phyloP scores from a whole-genome alignment of 768 basidiomycete species.

The Nidularia sp. region DNA sequence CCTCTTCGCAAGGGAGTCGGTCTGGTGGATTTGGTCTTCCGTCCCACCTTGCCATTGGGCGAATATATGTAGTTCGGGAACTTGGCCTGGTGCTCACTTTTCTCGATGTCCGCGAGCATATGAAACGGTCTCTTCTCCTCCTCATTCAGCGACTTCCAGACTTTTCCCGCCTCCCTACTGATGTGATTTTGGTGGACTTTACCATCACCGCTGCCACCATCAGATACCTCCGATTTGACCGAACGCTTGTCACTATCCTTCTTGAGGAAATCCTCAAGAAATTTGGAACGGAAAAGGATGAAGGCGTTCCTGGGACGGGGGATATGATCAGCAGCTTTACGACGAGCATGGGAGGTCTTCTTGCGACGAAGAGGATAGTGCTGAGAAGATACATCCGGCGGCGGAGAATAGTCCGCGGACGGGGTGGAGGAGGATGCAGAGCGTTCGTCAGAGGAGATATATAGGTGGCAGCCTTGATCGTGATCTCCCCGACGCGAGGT shows the following conservation, averaged over 20 bases:
- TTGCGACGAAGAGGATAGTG: conserved; percentile 6
- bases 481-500: not conserved
- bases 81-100: conserved; percentile 17
- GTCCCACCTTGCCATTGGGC: conserved; percentile 12
- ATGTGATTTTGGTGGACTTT: conserved; percentile 26
- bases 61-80: conserved; percentile 23
- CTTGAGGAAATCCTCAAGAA: conserved; percentile 13
- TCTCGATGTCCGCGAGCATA: conserved; percentile 17
- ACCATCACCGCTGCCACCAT: conserved; percentile 4
- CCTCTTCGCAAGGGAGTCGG: not conserved
- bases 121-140: conserved; percentile 13
- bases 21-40: conserved; percentile 8
- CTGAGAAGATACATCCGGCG: conserved; percentile 1
- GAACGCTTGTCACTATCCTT: too few species aligned
- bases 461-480: not conserved
- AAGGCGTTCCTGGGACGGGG: conserved; percentile 36
- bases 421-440: not conserved
- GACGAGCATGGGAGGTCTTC: conserved; percentile 1
- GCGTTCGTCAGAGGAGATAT: not conserved
- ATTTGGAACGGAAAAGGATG: conserved; percentile 28
- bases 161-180: conserved; percentile 24
- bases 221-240: too few species aligned
- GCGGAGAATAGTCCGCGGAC: conserved; percentile 1
- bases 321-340: conserved; percentile 10
- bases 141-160: conserved; percentile 18